A percentile compares a stretch with the other conserved stretches of the same genome.
These are phyloP conservation scores for Betula pendula DNA, from an alignment of 306 rosid genomes.

Conservation along the genomic window DNA sequence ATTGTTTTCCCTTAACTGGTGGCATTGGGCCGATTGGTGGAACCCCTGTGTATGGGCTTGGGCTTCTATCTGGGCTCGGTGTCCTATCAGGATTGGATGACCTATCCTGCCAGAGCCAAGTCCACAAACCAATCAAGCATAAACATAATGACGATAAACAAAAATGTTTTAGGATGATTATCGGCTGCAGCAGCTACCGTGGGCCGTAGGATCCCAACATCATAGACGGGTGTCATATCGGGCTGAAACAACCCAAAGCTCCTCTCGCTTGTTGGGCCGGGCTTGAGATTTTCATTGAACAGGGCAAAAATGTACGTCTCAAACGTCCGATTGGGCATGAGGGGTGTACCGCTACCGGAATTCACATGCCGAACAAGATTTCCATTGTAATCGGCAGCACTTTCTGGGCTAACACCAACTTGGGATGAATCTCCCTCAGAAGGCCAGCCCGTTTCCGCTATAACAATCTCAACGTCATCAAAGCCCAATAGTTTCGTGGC, in stretches of 20 bases:
- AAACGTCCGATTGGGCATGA: constrained; percentile 77
- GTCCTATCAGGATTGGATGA: constrained; percentile 22
- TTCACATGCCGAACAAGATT: constrained; percentile 60
- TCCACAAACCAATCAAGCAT: constrained; percentile 45
- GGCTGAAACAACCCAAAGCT: constrained; percentile 69
- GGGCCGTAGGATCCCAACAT: constrained; percentile 49
- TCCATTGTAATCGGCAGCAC: constrained; percentile 54
- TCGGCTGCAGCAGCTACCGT: constrained; percentile 35
- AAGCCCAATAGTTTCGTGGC: constrained; percentile 62
- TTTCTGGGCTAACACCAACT: constrained; percentile 41
- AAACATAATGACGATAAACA: constrained; percentile 25
- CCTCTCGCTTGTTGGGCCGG: constrained; percentile 66
- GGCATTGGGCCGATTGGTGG: not conserved
- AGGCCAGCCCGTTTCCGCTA: constrained; percentile 84
- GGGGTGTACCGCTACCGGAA: constrained; percentile 59
- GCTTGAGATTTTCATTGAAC: constrained; percentile 69
- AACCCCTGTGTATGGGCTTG: not conserved
- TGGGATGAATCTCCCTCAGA: constrained; percentile 45
- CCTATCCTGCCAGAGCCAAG: constrained; percentile 44
- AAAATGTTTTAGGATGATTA: constrained; percentile 26
- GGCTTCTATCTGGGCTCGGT: not conserved
- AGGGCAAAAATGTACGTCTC: constrained; percentile 70
- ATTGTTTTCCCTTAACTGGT: not conserved
- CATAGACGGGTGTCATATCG: constrained; percentile 55
- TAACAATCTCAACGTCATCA: constrained; percentile 58